phyloP scores from a whole-genome alignment of 2,329 filamentous ascomycete genomes.

The Aspergillus sclerotialis region DNA sequence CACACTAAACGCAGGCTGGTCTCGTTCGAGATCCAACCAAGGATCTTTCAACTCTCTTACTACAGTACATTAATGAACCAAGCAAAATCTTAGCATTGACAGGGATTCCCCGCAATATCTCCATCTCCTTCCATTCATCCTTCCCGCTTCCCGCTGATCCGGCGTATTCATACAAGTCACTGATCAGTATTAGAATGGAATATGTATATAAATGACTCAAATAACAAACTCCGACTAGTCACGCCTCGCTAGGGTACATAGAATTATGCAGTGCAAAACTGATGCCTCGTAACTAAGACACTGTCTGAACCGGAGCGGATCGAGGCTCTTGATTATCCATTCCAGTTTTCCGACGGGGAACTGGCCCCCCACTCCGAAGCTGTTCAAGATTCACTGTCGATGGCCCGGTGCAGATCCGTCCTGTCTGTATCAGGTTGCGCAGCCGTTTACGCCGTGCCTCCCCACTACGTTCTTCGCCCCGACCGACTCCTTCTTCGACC shows the following conservation, averaged over 20 bases:
- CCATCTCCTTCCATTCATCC: conserved; percentile 13
- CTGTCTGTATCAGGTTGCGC: conserved; percentile 35
- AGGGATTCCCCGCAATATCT: too few relatives aligned
- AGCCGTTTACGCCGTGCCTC: conserved; percentile 45
- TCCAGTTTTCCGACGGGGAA: conserved; percentile 18
- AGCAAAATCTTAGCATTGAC: too few relatives aligned
- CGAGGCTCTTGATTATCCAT: conserved; percentile 22
- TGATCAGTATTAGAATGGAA: background rate
- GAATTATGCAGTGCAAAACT: conserved; percentile 1
- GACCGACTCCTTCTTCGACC: conserved; percentile 62
- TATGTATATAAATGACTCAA: too few relatives aligned
- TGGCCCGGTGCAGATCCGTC: conserved; percentile 36
- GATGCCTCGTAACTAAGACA: conserved; percentile 26
- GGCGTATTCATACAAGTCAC: too few relatives aligned
- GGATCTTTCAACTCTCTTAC: too few relatives aligned
- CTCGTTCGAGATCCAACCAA: too few relatives aligned
- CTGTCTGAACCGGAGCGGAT: conserved; percentile 22
- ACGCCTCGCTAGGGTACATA: conserved; percentile 14
- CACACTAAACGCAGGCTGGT: too few relatives aligned
- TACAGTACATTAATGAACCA: too few relatives aligned
- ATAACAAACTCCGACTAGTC: too few relatives aligned
- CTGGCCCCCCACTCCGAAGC: conserved; percentile 24
- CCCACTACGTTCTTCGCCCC: conserved; percentile 40
- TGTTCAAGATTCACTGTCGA: conserved; percentile 28
- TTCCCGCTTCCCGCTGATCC: conserved; percentile 15